phyloP scores from a whole-genome alignment of 768 basidiomycete species.

The Lactarius psammicola region DNA sequence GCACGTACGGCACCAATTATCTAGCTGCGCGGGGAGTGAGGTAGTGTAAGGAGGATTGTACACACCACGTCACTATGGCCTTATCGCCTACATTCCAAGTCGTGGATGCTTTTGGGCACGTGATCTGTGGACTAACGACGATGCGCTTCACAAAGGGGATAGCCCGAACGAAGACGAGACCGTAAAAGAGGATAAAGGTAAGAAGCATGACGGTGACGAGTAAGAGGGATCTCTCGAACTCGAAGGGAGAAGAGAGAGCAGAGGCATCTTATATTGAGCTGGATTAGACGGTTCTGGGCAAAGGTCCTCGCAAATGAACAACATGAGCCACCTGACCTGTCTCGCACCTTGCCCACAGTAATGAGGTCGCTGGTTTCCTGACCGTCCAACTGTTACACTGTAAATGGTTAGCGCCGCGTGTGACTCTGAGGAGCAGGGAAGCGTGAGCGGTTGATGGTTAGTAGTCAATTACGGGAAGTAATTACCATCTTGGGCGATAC shows the following conservation, averaged over 20 bases:
- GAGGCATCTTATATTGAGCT: constrained; percentile 4
- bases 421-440: too few species aligned
- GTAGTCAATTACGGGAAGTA: too few species aligned
- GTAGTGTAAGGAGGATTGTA: background rate
- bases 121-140: constrained; percentile 40
- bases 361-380: too few species aligned
- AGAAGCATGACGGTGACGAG: constrained; percentile 4
- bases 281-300: background rate
- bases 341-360: too few species aligned
- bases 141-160: constrained; percentile 8
- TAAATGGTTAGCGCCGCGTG: too few species aligned
- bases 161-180: background rate
- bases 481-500: too few species aligned
- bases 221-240: background rate
- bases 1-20: background rate
- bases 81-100: constrained; percentile 40
- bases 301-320: background rate
- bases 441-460: too few species aligned
- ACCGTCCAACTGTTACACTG: too few species aligned
- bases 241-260: background rate
- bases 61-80: constrained; percentile 46
- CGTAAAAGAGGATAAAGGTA: constrained; percentile 2
- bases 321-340: background rate
- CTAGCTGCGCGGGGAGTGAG: background rate
- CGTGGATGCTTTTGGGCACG: constrained; percentile 34